Evolutionary conservation across 2,329 filamentous ascomycete species (phyloP).

Genomic region (Alternaria dauci): DNA sequence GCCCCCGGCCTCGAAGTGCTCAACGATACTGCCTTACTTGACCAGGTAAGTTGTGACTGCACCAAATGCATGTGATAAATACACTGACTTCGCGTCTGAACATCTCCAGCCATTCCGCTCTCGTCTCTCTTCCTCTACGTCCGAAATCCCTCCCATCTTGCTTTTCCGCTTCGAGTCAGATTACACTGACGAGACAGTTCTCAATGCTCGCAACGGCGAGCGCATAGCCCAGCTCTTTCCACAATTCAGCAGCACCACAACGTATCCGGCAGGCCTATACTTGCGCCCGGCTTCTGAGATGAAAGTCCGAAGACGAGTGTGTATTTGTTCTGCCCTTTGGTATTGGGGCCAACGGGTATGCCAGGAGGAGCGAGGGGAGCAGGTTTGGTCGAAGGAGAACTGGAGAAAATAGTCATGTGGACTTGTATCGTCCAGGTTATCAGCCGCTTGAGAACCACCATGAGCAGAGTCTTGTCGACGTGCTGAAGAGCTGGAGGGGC

Average conservation of each 20-base stretch:
- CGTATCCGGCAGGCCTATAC: conserved; percentile 26
- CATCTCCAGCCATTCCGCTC: conserved; percentile 15
- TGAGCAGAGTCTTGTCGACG: conserved; percentile 8
- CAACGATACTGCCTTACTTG: conserved; percentile 6
- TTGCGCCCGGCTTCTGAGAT: conserved; percentile 8
- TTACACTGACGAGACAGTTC: conserved; percentile 2
- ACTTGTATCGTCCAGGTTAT: no score
- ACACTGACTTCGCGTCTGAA: no score
- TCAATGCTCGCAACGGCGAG: background rate
- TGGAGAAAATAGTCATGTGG: no score
- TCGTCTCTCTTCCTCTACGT: background rate
- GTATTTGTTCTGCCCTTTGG: conserved; percentile 25
- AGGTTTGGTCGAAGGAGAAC: no score
- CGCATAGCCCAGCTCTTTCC: background rate
- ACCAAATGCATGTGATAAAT: no score
- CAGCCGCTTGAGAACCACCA: no score
- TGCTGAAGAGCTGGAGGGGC: conserved; percentile 26
- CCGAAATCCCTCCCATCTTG: conserved; percentile 6
- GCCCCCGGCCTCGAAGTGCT: conserved; percentile 24
- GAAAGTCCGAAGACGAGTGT: conserved; percentile 22
- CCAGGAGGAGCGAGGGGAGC: no score
- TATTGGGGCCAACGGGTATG: background rate
- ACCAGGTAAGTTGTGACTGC: background rate
- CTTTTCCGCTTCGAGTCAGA: conserved; percentile 12
- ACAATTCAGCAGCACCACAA: background rate